Evolutionary conservation across 2,329 filamentous ascomycete species (phyloP).

Genomic region (Hypoxylon sp.): DNA sequence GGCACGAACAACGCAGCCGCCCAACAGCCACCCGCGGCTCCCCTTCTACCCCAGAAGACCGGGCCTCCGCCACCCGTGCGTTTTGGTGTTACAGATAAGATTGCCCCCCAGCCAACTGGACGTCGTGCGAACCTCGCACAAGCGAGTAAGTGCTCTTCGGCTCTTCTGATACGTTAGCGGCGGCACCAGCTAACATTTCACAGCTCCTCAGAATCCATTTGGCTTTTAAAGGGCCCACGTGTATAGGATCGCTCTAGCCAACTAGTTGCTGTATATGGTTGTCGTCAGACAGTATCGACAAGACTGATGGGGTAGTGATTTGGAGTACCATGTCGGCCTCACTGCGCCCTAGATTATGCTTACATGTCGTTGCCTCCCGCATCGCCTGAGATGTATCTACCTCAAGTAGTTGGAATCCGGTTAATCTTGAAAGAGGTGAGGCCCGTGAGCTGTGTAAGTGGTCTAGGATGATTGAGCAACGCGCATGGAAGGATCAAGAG

Average conservation of each 20-base stretch:
- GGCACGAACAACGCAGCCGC: constrained; percentile 65
- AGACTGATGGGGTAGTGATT: constrained; percentile 10
- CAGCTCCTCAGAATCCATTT: constrained; percentile 67
- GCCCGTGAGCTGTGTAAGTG: not conserved
- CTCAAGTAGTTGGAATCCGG: constrained; percentile 1
- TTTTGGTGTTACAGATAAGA: constrained; percentile 87
- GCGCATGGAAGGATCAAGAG: not conserved
- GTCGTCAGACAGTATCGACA: not conserved
- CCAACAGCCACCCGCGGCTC: constrained; percentile 69
- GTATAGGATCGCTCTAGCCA: constrained; percentile 5
- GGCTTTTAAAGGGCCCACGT: constrained; percentile 56
- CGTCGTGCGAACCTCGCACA: constrained; percentile 89
- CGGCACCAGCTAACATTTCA: constrained; percentile 33
- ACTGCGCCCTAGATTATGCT: constrained; percentile 1
- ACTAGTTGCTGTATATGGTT: not conserved
- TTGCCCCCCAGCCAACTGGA: constrained; percentile 88
- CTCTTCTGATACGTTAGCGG: constrained; percentile 18
- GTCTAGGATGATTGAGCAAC: not conserved
- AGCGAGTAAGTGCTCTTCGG: constrained; percentile 82
- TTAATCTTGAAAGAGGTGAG: constrained; percentile 6
- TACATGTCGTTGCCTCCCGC: constrained; percentile 1
- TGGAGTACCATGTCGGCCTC: not conserved
- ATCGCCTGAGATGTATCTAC: constrained; percentile 21
- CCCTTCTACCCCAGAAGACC: constrained; percentile 81
- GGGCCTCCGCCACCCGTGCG: constrained; percentile 88